Base-by-base conservation (phyloP, 495 filamentous ascomycete species). In the Cercophora scortea region DNA sequence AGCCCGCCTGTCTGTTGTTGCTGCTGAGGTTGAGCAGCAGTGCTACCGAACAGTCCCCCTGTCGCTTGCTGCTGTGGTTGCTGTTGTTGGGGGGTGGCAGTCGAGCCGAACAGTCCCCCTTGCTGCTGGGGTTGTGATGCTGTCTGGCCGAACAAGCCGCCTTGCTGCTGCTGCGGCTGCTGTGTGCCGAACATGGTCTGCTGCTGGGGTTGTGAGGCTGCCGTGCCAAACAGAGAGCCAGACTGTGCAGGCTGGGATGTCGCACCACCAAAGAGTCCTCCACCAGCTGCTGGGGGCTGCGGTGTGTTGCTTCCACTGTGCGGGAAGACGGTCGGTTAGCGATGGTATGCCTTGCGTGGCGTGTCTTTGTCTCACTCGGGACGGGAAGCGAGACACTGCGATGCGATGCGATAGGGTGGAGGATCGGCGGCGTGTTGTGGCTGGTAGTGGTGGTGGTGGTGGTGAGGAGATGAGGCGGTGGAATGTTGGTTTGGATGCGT, bases 151-250 rank as follows among this genome's bases (percentile, higher is more conserved):
- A 52, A 59, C 43, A 57, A 32, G 51, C 48, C 38, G 42, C 76
- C 71, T 6, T 63, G 59, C 35, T 63, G 59, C 35, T 53, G 58
- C 52, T 60, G 62, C 45, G 57, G 59, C 53, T 62, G 60, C 16
- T 50, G 49, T 16, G 35, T 44, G 47, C 47, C 34, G 47, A 11
- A 25, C 51, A 52, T 47, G 50, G 40, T 46, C 51, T 17, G 50
- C 34, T 33, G 50, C 36, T 53, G 56, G 13, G 60, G 51, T 42
- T 61, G 58, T 51, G 47, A 45, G 8, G 61, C 55, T 3, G 77
- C 55, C 40, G 65, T 65, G 42, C 78, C 79, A 63, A 85, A 85
- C 49, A 83, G 63, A 38, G 72, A 71, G 32, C 75, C 70, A 9
- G 68, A 55, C 46, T 64, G 65, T 34, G 56, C 52, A 16, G 61